phyloP scores from a whole-genome alignment of 2,329 filamentous ascomycete species.

The Pseudogymnoascus sp. region DNA sequence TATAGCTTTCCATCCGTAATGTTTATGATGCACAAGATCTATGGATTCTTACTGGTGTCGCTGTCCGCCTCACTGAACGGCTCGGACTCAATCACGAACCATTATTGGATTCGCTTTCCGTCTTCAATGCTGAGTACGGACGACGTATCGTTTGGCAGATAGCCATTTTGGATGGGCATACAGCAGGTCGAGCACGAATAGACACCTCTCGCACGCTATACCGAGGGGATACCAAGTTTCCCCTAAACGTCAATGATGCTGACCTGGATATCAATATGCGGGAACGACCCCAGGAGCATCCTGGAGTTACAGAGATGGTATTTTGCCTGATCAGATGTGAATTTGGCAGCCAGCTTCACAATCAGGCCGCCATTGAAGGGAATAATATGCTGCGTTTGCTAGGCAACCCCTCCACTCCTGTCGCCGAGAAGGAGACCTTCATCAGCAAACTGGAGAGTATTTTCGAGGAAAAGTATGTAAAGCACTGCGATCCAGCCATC shows the following conservation, averaged over 20 bases:
- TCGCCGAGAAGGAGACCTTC: conserved; percentile 23
- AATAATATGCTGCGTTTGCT: background rate
- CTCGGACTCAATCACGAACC: conserved; percentile 43
- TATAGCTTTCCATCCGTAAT: conserved; percentile 11
- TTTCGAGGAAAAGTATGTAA: conserved; percentile 38
- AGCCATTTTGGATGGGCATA: conserved; percentile 52
- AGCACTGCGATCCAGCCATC: conserved; percentile 37
- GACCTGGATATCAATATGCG: conserved; percentile 41
- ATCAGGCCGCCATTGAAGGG: background rate
- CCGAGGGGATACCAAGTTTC: conserved; percentile 43
- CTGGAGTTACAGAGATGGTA: conserved; percentile 42
- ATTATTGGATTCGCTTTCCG: conserved; percentile 27
- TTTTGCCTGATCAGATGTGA: conserved; percentile 33
- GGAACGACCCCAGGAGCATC: conserved; percentile 36
- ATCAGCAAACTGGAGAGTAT: conserved; percentile 27
- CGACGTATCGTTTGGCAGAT: conserved; percentile 58
- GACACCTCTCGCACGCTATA: conserved; percentile 38
- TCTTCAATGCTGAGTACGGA: conserved; percentile 54
- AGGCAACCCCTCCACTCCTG: background rate
- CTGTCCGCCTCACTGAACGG: conserved; percentile 43
- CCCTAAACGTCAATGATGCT: conserved; percentile 49
- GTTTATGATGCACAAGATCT: conserved; percentile 38
- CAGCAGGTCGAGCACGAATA: conserved; percentile 49
- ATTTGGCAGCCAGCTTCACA: conserved; percentile 21
- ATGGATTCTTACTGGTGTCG: conserved; percentile 44